These are phyloP conservation scores for Letharia lupina DNA, from an alignment of 495 filamentous ascomycete genomes.

Conservation along the genomic window DNA sequence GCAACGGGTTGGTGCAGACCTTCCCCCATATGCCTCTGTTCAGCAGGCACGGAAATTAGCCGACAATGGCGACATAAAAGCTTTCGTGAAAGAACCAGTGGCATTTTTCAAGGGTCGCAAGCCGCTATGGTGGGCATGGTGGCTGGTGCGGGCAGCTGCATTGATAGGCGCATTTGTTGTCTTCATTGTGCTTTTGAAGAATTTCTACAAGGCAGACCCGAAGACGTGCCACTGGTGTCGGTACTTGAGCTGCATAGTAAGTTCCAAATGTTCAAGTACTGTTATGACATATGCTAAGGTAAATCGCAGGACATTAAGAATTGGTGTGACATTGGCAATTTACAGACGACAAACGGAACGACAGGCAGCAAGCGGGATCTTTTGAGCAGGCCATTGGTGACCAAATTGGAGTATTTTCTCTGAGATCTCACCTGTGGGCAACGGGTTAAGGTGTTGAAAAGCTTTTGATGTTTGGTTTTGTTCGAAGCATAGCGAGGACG, in stretches of 20 bases:
- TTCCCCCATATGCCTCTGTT: constrained; percentile 61
- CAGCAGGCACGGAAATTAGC: constrained; percentile 34
- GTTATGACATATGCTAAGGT: constrained; percentile 25
- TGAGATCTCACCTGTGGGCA: not conserved
- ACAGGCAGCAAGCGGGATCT: constrained; percentile 18
- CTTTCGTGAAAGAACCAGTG: constrained; percentile 60
- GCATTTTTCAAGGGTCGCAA: constrained; percentile 88
- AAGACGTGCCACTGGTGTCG: constrained; percentile 83
- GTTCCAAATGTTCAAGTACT: constrained; percentile 32
- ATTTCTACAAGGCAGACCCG: constrained; percentile 75
- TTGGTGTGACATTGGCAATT: constrained; percentile 62
- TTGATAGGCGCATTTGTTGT: constrained; percentile 67
- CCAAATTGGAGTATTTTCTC: constrained; percentile 6
- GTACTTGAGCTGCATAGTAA: constrained; percentile 83
- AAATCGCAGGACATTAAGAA: constrained; percentile 54
- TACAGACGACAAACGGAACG: constrained; percentile 17
- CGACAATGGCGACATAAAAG: constrained; percentile 38
- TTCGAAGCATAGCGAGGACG: constrained; percentile 10
- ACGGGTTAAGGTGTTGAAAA: not conserved
- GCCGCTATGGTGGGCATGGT: constrained; percentile 95
- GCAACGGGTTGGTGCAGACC: constrained; percentile 56
- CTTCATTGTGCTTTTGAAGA: constrained; percentile 75
- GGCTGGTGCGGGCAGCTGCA: constrained; percentile 76
- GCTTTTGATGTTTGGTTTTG: not conserved
- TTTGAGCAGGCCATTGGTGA: constrained; percentile 4